Evolutionary conservation across 176 grass and related monocot species (phyloP).

Genomic region (Triticum turgidum): DNA sequence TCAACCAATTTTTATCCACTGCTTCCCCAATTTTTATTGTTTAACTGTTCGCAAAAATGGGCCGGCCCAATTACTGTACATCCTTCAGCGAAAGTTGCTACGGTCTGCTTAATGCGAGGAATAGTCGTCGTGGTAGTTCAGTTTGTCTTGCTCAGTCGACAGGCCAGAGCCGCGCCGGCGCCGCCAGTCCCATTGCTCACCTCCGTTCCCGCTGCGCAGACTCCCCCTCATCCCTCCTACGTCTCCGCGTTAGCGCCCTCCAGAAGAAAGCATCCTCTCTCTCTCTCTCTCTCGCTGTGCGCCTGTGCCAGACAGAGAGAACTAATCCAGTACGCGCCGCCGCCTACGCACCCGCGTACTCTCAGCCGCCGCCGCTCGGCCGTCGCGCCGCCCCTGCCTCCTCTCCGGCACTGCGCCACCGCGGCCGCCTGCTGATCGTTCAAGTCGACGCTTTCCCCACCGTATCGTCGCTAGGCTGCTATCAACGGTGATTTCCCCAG

Average conservation of each 20-base stretch:
- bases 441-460: not conserved
- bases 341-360: not conserved
- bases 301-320: not conserved
- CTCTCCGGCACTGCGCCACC: not conserved
- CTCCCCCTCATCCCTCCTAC: not conserved
- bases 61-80: too few relatives aligned
- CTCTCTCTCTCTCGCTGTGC: not conserved
- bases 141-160: not conserved
- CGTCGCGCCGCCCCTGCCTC: not conserved
- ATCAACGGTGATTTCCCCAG: not conserved
- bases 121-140: not conserved
- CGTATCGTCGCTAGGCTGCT: not conserved
- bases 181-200: slow-evolving; percentile 16
- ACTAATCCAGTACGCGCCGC: not conserved
- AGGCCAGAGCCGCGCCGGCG: not conserved
- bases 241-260: not conserved
- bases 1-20: too few relatives aligned
- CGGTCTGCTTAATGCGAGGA: too few relatives aligned
- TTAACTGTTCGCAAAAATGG: too few relatives aligned
- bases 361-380: not conserved
- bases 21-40: too few relatives aligned
- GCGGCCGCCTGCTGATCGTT: not conserved
- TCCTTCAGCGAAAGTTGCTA: too few relatives aligned
- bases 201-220: not conserved
- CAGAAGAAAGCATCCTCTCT: not conserved